These are phyloP conservation scores for Pythium myriotylum DNA, from an alignment of 352 stramenopile species.

Conservation along the genomic window DNA sequence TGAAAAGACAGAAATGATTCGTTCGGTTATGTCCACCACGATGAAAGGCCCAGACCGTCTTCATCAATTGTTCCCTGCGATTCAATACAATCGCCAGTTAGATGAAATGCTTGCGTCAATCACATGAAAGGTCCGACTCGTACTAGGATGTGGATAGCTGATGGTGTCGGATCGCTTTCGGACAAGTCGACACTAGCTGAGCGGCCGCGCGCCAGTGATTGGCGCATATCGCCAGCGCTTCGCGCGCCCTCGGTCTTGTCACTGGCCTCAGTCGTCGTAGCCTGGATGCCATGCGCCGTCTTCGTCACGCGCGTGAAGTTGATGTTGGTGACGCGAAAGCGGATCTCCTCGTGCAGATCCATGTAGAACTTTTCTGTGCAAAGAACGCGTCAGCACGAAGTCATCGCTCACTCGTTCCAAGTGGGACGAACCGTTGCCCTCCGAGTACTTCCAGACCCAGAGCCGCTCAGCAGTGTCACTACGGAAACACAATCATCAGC, in stretches of 20 bases:
- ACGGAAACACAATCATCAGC: background rate
- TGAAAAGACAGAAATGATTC: slow-evolving; percentile 1
- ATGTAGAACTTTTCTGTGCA: slow-evolving; percentile 87
- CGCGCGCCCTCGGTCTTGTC: slow-evolving; percentile 47
- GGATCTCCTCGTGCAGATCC: slow-evolving; percentile 87
- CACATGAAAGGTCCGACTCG: no score
- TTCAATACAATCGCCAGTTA: background rate
- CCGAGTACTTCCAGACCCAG: slow-evolving; percentile 89
- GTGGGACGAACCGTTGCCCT: slow-evolving; percentile 64
- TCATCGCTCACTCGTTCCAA: background rate
- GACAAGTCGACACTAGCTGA: slow-evolving; percentile 87
- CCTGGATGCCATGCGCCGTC: slow-evolving; percentile 86
- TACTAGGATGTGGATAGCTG: slow-evolving; percentile 84
- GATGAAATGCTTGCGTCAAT: no score
- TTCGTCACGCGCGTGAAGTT: slow-evolving; percentile 90
- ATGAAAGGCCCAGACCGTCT: slow-evolving; percentile 80
- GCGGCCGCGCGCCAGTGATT: slow-evolving; percentile 66
- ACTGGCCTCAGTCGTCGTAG: slow-evolving; percentile 81
- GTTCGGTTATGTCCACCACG: slow-evolving; percentile 62
- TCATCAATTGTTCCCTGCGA: slow-evolving; percentile 85
- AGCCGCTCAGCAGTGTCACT: slow-evolving; percentile 78
- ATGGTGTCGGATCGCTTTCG: slow-evolving; percentile 80
- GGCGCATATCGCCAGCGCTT: slow-evolving; percentile 64
- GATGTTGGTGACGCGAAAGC: slow-evolving; percentile 87
- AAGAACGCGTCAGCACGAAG: background rate